Evolutionary conservation across 1,284 basidiomycete species (phyloP).

Genomic region (Leccinum angustisporum): DNA sequence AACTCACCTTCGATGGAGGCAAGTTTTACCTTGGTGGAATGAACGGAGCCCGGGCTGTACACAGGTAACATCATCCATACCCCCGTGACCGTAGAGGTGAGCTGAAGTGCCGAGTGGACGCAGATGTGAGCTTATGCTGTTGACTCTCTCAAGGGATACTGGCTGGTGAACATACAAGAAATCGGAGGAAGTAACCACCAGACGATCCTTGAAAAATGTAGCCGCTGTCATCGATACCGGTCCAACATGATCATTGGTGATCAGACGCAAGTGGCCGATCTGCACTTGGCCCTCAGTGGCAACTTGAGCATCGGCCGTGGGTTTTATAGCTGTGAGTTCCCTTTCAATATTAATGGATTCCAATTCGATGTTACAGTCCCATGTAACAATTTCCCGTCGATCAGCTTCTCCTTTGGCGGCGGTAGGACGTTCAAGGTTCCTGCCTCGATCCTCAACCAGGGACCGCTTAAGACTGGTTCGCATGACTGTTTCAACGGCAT

Average conservation of each 20-base stretch:
- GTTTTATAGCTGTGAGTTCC: not conserved
- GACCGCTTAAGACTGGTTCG: not conserved
- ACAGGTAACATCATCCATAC: not conserved
- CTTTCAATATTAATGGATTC: not conserved
- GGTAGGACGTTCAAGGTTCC: not conserved
- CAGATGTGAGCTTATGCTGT: not conserved
- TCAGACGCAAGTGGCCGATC: no score
- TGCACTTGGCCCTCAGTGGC: not conserved
- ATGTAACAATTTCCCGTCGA: not conserved
- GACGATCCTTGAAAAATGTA: not conserved
- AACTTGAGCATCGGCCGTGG: not conserved
- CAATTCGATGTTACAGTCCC: not conserved
- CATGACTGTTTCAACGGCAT: not conserved
- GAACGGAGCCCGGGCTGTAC: not conserved
- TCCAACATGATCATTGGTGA: not conserved
- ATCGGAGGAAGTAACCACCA: not conserved
- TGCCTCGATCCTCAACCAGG: not conserved
- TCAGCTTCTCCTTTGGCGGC: not conserved
- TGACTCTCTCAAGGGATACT: not conserved
- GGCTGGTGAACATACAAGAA: not conserved
- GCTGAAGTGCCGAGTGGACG: not conserved
- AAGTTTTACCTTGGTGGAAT: not conserved
- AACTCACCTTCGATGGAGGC: not conserved
- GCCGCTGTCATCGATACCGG: not conserved
- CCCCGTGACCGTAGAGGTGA: not conserved